These are phyloP conservation scores for Linanthus parryae DNA, from an alignment of 148 eudicot genomes.

Conservation along the genomic window DNA sequence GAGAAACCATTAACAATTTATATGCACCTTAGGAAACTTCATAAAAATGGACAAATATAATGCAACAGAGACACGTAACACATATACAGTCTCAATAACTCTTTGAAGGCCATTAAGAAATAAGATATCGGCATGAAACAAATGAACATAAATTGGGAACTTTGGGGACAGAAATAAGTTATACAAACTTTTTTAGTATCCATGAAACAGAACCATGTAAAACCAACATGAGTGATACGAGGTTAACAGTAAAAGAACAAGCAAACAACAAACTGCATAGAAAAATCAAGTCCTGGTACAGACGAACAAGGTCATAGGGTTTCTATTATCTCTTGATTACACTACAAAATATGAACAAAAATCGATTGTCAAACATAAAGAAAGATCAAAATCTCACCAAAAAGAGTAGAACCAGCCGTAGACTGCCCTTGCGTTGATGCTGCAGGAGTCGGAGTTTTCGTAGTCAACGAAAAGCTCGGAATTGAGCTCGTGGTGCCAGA, in stretches of 20 bases:
- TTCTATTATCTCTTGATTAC: not conserved
- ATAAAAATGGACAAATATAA: too few relatives aligned
- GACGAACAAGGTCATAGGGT: not conserved
- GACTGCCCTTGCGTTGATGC: slow-evolving; percentile 24
- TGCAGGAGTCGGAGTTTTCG: slow-evolving; percentile 2
- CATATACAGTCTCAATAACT: too few relatives aligned
- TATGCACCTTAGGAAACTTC: too few relatives aligned
- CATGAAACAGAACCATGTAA: not conserved
- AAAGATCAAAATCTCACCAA: slow-evolving; percentile 18
- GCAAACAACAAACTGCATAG: not conserved
- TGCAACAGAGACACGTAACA: too few relatives aligned
- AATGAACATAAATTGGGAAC: too few relatives aligned
- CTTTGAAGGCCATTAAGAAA: too few relatives aligned
- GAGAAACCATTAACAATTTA: too few relatives aligned
- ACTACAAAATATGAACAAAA: not conserved
- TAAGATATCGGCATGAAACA: too few relatives aligned
- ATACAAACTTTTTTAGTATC: too few relatives aligned
- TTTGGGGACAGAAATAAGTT: too few relatives aligned
- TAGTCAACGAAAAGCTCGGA: slow-evolving; percentile 18
- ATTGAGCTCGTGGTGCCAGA: slow-evolving; percentile 18
- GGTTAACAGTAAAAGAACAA: not conserved
- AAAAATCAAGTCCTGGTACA: not conserved
- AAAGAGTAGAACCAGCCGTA: slow-evolving; percentile 18
- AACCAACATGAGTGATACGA: not conserved
- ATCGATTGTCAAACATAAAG: not conserved